phyloP scores from a whole-genome alignment of 352 stramenopile genomes.

The Phytopythium ostracodes region DNA sequence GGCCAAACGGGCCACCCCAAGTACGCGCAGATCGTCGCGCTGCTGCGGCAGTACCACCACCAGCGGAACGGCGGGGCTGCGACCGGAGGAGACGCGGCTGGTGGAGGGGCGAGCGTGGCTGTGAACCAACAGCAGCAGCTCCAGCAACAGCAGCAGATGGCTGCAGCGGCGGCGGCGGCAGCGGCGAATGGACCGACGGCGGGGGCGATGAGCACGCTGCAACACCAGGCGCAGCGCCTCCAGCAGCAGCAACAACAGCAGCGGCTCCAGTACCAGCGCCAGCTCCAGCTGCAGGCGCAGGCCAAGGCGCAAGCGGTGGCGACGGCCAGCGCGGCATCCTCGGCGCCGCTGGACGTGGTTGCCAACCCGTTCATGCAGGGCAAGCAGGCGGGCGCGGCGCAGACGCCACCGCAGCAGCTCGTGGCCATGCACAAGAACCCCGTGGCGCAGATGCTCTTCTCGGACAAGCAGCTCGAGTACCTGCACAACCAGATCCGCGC shows the following conservation, averaged over 20 bases:
- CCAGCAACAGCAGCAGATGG: slow-evolving; percentile 18
- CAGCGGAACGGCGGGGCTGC: slow-evolving; percentile 17
- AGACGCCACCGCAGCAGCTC: slow-evolving; percentile 26
- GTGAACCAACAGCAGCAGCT: slow-evolving; percentile 13
- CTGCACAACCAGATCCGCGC: slow-evolving; percentile 83
- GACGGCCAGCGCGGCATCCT: background rate
- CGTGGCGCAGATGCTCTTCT: slow-evolving; percentile 55
- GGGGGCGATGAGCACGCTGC: background rate
- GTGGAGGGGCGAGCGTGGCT: background rate
- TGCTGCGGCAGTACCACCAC: slow-evolving; percentile 75
- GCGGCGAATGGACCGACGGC: background rate
- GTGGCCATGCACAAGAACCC: slow-evolving; percentile 33
- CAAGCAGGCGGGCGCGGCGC: slow-evolving; percentile 33
- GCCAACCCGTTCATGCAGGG: slow-evolving; percentile 63
- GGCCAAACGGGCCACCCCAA: slow-evolving; percentile 78
- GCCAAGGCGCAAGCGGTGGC: background rate
- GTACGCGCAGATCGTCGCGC: slow-evolving; percentile 78
- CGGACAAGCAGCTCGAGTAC: slow-evolving; percentile 82
- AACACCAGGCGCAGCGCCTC: slow-evolving; percentile 18
- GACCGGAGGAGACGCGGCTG: slow-evolving; percentile 10
- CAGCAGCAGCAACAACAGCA: slow-evolving; percentile 27
- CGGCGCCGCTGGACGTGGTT: slow-evolving; percentile 34
- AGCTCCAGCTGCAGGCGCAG: slow-evolving; percentile 22
- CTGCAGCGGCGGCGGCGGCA: background rate
- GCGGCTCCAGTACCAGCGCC: slow-evolving; percentile 15